phyloP scores from a whole-genome alignment of 139 green algal species.

The Chlamydomonas sphaeroides region DNA sequence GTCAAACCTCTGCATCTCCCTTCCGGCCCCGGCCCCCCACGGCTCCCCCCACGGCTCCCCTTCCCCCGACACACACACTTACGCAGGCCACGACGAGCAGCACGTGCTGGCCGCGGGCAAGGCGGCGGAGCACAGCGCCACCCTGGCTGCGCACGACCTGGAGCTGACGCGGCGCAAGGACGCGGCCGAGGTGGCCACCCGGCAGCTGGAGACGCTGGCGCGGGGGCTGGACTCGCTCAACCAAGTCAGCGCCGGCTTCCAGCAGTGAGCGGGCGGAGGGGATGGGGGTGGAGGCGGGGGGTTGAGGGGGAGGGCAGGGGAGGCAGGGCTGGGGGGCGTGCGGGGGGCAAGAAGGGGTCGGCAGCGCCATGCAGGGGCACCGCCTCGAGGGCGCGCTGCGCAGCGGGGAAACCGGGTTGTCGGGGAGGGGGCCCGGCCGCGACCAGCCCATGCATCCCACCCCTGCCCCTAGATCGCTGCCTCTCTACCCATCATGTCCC shows the following conservation, averaged over 20 bases:
- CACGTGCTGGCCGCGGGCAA: constrained; percentile 23
- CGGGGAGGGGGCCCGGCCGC: too few relatives aligned
- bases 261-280: background rate
- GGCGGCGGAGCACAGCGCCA: constrained; percentile 35
- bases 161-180: constrained; percentile 8
- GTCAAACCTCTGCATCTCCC: too few relatives aligned
- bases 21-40: too few relatives aligned
- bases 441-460: too few relatives aligned
- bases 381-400: too few relatives aligned
- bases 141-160: constrained; percentile 2
- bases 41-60: too few relatives aligned
- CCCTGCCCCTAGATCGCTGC: background rate
- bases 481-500: background rate
- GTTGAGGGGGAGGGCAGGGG: too few relatives aligned
- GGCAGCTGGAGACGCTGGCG: constrained; percentile 5
- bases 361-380: too few relatives aligned
- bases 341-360: too few relatives aligned
- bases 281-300: background rate
- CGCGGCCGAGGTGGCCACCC: background rate
- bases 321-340: too few relatives aligned
- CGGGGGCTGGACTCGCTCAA: constrained; percentile 8
- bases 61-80: background rate
- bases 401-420: too few relatives aligned
- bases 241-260: background rate
- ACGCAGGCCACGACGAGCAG: constrained; percentile 35